phyloP scores from a whole-genome alignment of 345 rosid species.

The Arabidopsis arenosa region DNA sequence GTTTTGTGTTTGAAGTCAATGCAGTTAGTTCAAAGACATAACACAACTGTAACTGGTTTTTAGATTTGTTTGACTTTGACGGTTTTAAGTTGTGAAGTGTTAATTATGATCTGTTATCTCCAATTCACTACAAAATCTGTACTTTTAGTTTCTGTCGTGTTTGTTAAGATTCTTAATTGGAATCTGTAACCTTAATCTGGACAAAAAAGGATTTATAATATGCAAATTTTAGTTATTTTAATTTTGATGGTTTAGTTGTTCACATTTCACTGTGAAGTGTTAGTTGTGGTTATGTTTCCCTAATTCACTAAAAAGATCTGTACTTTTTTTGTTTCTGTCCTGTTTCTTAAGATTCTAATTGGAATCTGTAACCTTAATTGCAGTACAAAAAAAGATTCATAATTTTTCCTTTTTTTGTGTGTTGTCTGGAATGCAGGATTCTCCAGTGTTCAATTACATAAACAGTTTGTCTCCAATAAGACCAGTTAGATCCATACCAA shows the following conservation, averaged over 20 bases:
- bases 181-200: slow-evolving; percentile 10
- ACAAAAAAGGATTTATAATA: neutral
- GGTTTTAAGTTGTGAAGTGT: neutral
- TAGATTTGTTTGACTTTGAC: slow-evolving; percentile 1
- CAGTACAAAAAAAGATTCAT: neutral
- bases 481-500: slow-evolving; percentile 67
- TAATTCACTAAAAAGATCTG: slow-evolving; percentile 11
- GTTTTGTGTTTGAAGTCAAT: slow-evolving; percentile 15
- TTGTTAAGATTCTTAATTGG: slow-evolving; percentile 19
- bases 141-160: slow-evolving; percentile 8
- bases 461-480: slow-evolving; percentile 95
- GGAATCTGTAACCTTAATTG: slow-evolving; percentile 21
- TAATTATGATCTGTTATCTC: neutral
- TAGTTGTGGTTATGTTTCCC: neutral
- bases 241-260: slow-evolving; percentile 10
- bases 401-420: neutral
- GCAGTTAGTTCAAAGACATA: slow-evolving; percentile 20
- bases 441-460: slow-evolving; percentile 90
- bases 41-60: neutral
- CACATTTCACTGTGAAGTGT: neutral
- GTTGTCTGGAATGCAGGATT: slow-evolving; percentile 65
- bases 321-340: neutral
- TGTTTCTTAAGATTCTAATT: slow-evolving; percentile 18
- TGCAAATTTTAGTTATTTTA: neutral
- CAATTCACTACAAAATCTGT: slow-evolving; percentile 17